A percentile compares a stretch with the other conserved stretches of the same genome.
Evolutionary conservation across 139 green algal genomes (phyloP).

Genomic region (Deuterostichococcus epilithicus): DNA sequence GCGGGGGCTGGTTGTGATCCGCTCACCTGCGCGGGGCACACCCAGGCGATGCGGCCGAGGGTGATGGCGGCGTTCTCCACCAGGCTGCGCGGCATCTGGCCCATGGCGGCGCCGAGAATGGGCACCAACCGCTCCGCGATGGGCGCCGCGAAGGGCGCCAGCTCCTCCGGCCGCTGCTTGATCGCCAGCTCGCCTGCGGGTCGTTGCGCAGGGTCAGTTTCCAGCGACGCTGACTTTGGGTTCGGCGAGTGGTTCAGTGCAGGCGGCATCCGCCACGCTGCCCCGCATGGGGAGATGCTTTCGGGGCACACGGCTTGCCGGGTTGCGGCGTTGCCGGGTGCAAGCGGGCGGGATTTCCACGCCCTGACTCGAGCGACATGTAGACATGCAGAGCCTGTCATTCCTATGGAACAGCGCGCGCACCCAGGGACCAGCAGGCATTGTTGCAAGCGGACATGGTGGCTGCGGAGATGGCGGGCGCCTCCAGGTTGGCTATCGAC

Average conservation of each 20-base stretch:
- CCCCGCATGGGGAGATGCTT: background rate
- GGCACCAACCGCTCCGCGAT: conserved; percentile 50
- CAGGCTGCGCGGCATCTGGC: conserved; percentile 63
- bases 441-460: conserved; percentile 88
- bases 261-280: background rate
- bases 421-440: conserved; percentile 87
- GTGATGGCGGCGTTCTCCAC: conserved; percentile 91
- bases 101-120: conserved; percentile 50
- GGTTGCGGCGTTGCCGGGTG: no score
- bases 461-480: conserved; percentile 21
- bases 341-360: no score
- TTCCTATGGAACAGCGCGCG: conserved; percentile 2
- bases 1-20: no score
- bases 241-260: background rate
- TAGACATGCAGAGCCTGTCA: no score
- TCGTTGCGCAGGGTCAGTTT: background rate
- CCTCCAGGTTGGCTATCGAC: conserved; percentile 21
- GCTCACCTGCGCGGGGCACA: conserved; percentile 47
- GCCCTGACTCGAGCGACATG: no score
- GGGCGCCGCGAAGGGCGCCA: conserved; percentile 49
- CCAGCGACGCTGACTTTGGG: background rate
- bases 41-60: conserved; percentile 74
- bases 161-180: conserved; percentile 48
- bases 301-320: no score
- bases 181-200: conserved; percentile 68